These are phyloP conservation scores for peach (Prunus persica) DNA, from an alignment of 306 rosid species.

Conservation along the genomic window DNA sequence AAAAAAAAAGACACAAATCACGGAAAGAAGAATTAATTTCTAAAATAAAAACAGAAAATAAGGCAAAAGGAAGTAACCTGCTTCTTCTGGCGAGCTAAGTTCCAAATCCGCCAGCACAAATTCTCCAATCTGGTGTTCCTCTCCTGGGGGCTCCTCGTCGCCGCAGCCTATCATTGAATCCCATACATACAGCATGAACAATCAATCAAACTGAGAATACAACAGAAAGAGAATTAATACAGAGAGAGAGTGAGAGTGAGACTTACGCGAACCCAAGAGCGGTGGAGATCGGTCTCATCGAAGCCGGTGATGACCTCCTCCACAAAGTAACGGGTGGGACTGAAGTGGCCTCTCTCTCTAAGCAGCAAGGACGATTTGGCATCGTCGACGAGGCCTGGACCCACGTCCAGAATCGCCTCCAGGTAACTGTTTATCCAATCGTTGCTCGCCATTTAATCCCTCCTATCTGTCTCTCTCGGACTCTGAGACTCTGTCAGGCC, in stretches of 20 bases:
- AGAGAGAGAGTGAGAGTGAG: background rate
- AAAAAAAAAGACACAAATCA: background rate
- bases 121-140: conserved; percentile 96
- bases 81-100: conserved; percentile 96
- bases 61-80: conserved; percentile 45
- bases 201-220: background rate
- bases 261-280: conserved; percentile 90
- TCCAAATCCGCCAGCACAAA: conserved; percentile 99
- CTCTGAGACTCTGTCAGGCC: background rate
- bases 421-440: conserved; percentile 96
- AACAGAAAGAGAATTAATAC: background rate
- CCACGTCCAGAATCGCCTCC: conserved; percentile 92
- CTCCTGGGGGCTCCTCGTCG: conserved; percentile 96
- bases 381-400: conserved; percentile 79
- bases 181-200: background rate
- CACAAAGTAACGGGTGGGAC: conserved; percentile 94
- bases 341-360: conserved; percentile 87
- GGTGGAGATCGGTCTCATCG: conserved; percentile 97
- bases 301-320: conserved; percentile 91
- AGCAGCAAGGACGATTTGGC: conserved; percentile 84
- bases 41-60: background rate
- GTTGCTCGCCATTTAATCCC: conserved; percentile 68
- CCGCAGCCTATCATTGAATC: conserved; percentile 60
- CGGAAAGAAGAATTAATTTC: background rate
- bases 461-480: background rate